Evolutionary conservation across 148 eudicot species (phyloP).

Genomic region (Persicaria tinctoria): DNA sequence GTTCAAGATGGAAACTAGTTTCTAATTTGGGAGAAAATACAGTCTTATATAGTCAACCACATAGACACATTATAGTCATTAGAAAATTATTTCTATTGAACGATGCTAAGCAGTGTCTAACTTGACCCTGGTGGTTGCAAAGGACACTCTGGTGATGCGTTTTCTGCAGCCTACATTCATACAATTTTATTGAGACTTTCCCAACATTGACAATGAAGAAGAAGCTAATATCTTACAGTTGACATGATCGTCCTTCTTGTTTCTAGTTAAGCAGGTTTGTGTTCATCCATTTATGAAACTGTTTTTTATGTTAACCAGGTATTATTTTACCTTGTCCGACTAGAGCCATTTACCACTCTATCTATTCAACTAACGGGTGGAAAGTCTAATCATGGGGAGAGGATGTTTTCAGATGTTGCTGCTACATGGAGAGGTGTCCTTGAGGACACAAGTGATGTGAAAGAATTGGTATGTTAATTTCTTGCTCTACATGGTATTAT

Average conservation of each 20-base stretch:
- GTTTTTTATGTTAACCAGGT: conserved; percentile 44
- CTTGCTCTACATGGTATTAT: not conserved
- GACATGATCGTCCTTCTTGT: too few species aligned
- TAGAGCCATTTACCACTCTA: conserved; percentile 96
- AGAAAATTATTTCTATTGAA: too few species aligned
- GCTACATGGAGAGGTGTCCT: conserved; percentile 95
- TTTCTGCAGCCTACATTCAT: too few species aligned
- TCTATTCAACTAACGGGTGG: conserved; percentile 95
- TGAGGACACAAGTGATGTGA: conserved; percentile 98
- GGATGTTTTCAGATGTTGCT: conserved; percentile 89
- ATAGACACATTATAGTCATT: not conserved
- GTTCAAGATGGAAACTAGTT: not conserved
- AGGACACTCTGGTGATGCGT: too few species aligned
- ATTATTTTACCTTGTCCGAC: conserved; percentile 72
- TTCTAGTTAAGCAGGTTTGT: too few species aligned
- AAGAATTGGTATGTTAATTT: conserved; percentile 66
- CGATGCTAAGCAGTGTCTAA: too few species aligned
- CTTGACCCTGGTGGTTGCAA: too few species aligned
- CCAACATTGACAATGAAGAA: too few species aligned
- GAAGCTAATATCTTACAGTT: too few species aligned
- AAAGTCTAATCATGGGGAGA: conserved; percentile 94
- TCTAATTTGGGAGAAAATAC: not conserved
- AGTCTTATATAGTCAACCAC: not conserved
- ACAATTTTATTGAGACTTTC: too few species aligned
- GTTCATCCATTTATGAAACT: too few species aligned